Evolutionary conservation across 2,329 filamentous ascomycete species (phyloP).

Genomic region (Colletotrichum plurivorum): DNA sequence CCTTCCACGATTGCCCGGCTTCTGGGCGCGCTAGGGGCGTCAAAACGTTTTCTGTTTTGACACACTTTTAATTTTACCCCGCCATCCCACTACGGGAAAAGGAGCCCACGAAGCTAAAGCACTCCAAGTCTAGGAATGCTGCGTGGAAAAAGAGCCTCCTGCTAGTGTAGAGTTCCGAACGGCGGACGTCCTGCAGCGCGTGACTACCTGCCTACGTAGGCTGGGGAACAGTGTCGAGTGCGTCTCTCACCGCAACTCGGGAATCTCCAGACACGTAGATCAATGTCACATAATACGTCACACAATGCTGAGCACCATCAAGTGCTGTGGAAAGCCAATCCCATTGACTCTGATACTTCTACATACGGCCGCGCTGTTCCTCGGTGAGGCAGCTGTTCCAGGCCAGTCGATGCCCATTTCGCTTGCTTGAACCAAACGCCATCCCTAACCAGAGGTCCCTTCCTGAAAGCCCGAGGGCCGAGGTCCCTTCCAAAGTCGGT

Average conservation of each 20-base stretch:
- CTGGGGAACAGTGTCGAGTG: background rate
- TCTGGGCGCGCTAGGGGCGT: conserved; percentile 21
- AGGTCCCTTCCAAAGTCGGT: conserved; percentile 31
- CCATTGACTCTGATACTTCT: conserved; percentile 35
- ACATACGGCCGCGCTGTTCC: conserved; percentile 37
- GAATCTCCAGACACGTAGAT: background rate
- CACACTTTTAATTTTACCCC: conserved; percentile 21
- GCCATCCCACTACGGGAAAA: conserved; percentile 20
- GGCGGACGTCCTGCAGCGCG: too few relatives aligned
- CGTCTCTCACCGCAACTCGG: background rate
- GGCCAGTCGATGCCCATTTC: conserved; percentile 32
- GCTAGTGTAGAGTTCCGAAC: too few relatives aligned
- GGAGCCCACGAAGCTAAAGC: conserved; percentile 5
- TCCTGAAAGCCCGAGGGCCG: conserved; percentile 15
- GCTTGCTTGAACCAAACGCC: conserved; percentile 34
- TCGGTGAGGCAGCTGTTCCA: conserved; percentile 29
- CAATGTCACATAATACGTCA: background rate
- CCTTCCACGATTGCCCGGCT: conserved; percentile 31
- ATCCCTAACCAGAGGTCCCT: conserved; percentile 21
- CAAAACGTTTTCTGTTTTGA: conserved; percentile 17
- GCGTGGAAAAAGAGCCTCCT: conserved; percentile 10
- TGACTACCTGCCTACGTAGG: too few relatives aligned
- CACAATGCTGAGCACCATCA: background rate
- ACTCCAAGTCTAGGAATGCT: background rate
- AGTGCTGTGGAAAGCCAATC: conserved; percentile 23